These are phyloP conservation scores for Linnemannia exigua DNA, from an alignment of 192 early-diverging fungal species.

Conservation along the genomic window DNA sequence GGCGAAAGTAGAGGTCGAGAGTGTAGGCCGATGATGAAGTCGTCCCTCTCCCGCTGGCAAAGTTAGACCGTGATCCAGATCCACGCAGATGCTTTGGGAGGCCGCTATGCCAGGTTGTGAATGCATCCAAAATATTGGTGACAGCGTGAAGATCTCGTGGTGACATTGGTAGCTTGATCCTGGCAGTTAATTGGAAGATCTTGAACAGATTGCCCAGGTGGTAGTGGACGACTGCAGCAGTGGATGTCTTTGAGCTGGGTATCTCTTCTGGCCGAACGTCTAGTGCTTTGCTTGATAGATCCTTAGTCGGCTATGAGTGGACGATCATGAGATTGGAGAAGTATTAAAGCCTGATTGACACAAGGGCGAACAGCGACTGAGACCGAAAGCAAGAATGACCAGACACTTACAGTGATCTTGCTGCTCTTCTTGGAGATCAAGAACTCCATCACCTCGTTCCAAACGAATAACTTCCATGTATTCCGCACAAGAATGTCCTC, in stretches of 20 bases:
- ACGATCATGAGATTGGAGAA: background rate
- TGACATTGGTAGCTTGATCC: slow-evolving; percentile 34
- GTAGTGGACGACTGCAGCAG: slow-evolving; percentile 2
- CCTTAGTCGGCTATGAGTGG: slow-evolving; percentile 18
- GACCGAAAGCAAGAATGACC: background rate
- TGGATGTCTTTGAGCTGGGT: background rate
- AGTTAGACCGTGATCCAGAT: background rate
- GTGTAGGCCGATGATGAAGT: slow-evolving; percentile 6
- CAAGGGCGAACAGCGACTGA: too few relatives aligned
- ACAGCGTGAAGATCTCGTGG: slow-evolving; percentile 30
- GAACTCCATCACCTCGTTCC: slow-evolving; percentile 20
- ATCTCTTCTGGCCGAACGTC: slow-evolving; percentile 29
- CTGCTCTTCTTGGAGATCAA: slow-evolving; percentile 6
- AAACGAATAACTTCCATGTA: slow-evolving; percentile 32
- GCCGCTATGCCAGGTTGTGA: slow-evolving; percentile 19
- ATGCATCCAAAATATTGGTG: slow-evolving; percentile 21
- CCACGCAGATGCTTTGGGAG: slow-evolving; percentile 26
- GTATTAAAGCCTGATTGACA: background rate
- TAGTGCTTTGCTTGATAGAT: slow-evolving; percentile 14
- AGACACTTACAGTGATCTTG: slow-evolving; percentile 26
- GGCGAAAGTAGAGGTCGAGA: slow-evolving; percentile 36
- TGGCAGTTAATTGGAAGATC: slow-evolving; percentile 27
- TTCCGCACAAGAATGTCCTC: slow-evolving; percentile 36
- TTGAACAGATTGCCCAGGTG: slow-evolving; percentile 35
- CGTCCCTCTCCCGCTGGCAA: slow-evolving; percentile 7